These are phyloP conservation scores for Anthostomella pinea DNA, from an alignment of 2,329 filamentous ascomycete species.

Conservation along the genomic window DNA sequence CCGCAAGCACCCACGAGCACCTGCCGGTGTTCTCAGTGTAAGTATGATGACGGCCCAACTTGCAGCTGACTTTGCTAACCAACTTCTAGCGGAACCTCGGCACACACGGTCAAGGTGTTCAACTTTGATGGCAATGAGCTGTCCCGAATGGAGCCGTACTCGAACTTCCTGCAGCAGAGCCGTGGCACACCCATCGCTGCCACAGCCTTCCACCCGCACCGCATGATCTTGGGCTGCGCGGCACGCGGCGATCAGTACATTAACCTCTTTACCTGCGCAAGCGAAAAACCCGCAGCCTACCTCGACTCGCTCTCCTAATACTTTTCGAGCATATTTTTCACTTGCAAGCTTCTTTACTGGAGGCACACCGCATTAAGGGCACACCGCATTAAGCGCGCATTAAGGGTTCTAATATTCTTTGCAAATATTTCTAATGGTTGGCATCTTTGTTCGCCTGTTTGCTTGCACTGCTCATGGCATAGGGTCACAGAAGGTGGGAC, in stretches of 20 bases:
- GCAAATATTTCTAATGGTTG: too few species aligned
- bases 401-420: too few species aligned
- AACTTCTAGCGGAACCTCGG: conserved; percentile 71
- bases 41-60: too few species aligned
- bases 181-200: conserved; percentile 79
- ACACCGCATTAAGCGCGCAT: too few species aligned
- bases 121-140: conserved; percentile 80
- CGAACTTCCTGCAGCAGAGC: conserved; percentile 79
- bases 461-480: too few species aligned
- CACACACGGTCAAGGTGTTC: conserved; percentile 87
- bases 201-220: conserved; percentile 93
- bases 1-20: conserved; percentile 91
- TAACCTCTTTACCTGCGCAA: conserved; percentile 77
- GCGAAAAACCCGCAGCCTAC: conserved; percentile 35
- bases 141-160: conserved; percentile 84
- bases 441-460: too few species aligned
- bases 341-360: too few species aligned
- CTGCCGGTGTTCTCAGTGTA: conserved; percentile 93
- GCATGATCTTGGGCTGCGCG: conserved; percentile 84
- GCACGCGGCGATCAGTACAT: conserved; percentile 86
- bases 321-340: too few species aligned
- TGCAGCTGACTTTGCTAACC: conserved; percentile 34
- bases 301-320: conserved; percentile 22
- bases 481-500: too few species aligned
- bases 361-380: too few species aligned